phyloP scores from a whole-genome alignment of 257 asterid species.

The Haberlea rhodopensis region DNA sequence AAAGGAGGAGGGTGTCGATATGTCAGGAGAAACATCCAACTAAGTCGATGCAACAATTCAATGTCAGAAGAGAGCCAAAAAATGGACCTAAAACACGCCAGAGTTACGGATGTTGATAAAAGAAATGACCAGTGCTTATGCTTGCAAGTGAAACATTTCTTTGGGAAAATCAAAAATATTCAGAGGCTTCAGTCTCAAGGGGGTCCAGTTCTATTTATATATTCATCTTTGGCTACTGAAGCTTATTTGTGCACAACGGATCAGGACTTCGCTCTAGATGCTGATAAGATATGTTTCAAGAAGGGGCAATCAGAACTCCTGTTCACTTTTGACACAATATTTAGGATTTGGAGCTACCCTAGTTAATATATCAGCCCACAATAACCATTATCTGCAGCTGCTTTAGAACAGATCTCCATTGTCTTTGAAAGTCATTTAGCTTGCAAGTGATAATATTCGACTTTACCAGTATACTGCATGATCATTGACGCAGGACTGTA shows the following conservation, averaged over 20 bases:
- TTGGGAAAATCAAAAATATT: neutral
- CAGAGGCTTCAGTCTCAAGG: neutral
- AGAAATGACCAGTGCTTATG: neutral
- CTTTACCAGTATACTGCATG: too few relatives aligned
- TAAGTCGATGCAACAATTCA: slow-evolving; percentile 7
- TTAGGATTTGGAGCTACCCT: too few relatives aligned
- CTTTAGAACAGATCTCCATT: too few relatives aligned
- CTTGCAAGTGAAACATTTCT: too few relatives aligned
- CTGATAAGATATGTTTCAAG: neutral
- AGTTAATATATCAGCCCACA: too few relatives aligned
- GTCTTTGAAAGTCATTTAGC: too few relatives aligned
- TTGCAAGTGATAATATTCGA: too few relatives aligned
- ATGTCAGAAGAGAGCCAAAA: neutral
- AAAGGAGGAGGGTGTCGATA: slow-evolving; percentile 21
- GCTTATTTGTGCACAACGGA: neutral
- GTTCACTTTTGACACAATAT: too few relatives aligned
- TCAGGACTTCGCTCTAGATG: neutral
- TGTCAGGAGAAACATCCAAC: slow-evolving; percentile 3
- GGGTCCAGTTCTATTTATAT: neutral
- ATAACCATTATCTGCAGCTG: too few relatives aligned
- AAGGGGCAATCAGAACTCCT: too few relatives aligned
- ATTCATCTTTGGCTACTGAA: neutral
- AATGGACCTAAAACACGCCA: neutral
- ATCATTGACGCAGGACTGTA: too few relatives aligned
- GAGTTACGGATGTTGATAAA: neutral